A percentile compares a stretch with the other conserved stretches of the same genome.
Evolutionary conservation across 1,284 basidiomycete species (phyloP).

Genomic region (Ustilago sp.): DNA sequence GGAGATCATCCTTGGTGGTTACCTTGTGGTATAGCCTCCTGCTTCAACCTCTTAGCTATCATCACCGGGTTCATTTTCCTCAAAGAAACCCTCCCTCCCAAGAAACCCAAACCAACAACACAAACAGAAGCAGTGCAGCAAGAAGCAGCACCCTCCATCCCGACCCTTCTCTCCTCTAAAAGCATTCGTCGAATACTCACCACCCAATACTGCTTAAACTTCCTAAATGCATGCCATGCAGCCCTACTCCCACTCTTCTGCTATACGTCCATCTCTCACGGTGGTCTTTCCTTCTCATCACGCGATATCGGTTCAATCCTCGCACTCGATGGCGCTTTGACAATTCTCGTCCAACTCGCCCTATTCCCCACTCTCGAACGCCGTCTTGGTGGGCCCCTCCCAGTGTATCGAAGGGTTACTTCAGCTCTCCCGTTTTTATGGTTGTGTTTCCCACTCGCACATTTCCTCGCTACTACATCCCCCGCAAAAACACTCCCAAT

Average conservation of each 20-base stretch:
- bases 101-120: slow-evolving; percentile 1
- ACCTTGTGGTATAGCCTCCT: slow-evolving; percentile 68
- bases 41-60: slow-evolving; percentile 62
- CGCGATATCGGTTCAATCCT: slow-evolving; percentile 53
- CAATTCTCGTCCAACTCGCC: slow-evolving; percentile 53
- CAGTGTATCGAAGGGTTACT: slow-evolving; percentile 39
- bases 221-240: slow-evolving; percentile 52
- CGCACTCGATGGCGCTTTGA: slow-evolving; percentile 48
- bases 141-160: slow-evolving; percentile 23
- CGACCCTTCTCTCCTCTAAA: slow-evolving; percentile 19
- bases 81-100: slow-evolving; percentile 66
- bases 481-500: slow-evolving; percentile 18
- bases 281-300: slow-evolving; percentile 45
- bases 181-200: slow-evolving; percentile 52
- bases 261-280: slow-evolving; percentile 41
- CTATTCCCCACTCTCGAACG: slow-evolving; percentile 52
- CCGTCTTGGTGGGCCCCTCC: slow-evolving; percentile 38
- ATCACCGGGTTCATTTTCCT: slow-evolving; percentile 67
- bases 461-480: slow-evolving; percentile 20
- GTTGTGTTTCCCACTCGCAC: slow-evolving; percentile 53
- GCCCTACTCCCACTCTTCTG: slow-evolving; percentile 58
- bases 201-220: slow-evolving; percentile 52
- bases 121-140: neutral
- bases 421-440: slow-evolving; percentile 42
- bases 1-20: slow-evolving; percentile 67